Evolutionary conservation across 164 flowering plant species (phyloP), one percentile per base, ranked within the genome.

Genomic region (Warburgia ugandensis): DNA sequence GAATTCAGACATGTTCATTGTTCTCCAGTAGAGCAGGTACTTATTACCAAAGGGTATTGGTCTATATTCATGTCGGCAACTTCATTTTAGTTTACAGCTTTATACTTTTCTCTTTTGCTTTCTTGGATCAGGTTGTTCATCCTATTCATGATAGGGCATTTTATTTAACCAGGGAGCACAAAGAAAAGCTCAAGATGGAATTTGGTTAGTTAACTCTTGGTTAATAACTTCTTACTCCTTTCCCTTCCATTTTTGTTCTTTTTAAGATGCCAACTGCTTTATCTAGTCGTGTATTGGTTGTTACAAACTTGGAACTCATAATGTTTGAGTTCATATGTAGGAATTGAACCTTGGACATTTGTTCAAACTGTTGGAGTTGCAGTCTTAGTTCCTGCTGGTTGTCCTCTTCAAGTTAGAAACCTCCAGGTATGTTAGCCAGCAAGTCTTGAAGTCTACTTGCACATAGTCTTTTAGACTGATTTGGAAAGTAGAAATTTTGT

Each of bases 301-400:
- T n/a, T 29, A n/a, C 40, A 39, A 29, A 58, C 19, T 27, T 31
- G 2, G 30, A 52, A 16, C 44, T 48, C 0, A 14, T 43, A 37
- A n/a, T n/a, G n/a, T n/a, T 33, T 32, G n/a, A 7, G 20, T 13
- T 30, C 61, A 13, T 35, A 45, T 49, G 31, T 57, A 86, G 88
- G 71, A 51, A 63, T 86, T 45, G 81, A 86, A 55, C 95, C 95
- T 1, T 83, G 86, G 88, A 71, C 76, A 30, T 81, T 86, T 56
- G 67, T 70, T 69, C 95, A 86, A 62, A 68, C 70, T 36, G 48
- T 73, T 62, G 86, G 91, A 56, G 92, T 83, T 68, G 91, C 95
- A 26, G 77, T 86, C 58, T 51, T 83, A 39, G 58, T 83, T 58
- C 88, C 91, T 22, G 88, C 81, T 54, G 95, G 95, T 52, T 86